phyloP scores from a whole-genome alignment of 495 filamentous ascomycete genomes.

The Penicillium antarcticum region DNA sequence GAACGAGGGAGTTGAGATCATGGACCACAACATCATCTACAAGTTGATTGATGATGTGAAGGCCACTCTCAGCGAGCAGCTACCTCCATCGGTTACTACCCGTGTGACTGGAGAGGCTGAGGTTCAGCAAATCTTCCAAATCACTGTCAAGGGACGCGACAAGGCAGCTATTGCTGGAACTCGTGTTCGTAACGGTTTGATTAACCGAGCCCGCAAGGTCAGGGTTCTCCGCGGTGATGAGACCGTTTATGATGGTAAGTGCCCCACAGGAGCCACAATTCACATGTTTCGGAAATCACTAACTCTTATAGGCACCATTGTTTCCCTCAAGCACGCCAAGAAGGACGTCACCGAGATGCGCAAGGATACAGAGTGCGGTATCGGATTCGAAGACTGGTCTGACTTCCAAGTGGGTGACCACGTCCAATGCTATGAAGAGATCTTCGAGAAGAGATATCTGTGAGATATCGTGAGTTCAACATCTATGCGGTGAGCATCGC shows the following conservation, averaged over 20 bases:
- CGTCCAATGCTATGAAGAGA: slow-evolving; percentile 82
- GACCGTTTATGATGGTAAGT: slow-evolving; percentile 76
- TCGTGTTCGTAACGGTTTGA: slow-evolving; percentile 76
- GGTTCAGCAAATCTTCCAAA: slow-evolving; percentile 75
- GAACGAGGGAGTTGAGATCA: slow-evolving; percentile 62
- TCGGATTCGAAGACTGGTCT: slow-evolving; percentile 77
- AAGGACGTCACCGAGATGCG: slow-evolving; percentile 84
- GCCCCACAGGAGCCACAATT: neutral
- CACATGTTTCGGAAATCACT: neutral
- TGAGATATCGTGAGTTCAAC: slow-evolving; percentile 12
- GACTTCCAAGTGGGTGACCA: slow-evolving; percentile 78
- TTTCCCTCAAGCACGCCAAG: slow-evolving; percentile 85
- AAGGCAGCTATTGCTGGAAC: slow-evolving; percentile 79
- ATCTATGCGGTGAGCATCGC: slow-evolving; percentile 1
- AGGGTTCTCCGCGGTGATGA: slow-evolving; percentile 67
- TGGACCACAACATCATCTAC: slow-evolving; percentile 93
- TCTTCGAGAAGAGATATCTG: slow-evolving; percentile 61
- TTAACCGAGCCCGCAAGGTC: slow-evolving; percentile 60
- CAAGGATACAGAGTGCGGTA: slow-evolving; percentile 90
- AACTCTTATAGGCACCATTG: slow-evolving; percentile 57
- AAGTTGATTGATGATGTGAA: slow-evolving; percentile 81
- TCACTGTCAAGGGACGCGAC: slow-evolving; percentile 67
- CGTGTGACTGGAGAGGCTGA: slow-evolving; percentile 87
- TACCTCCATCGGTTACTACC: slow-evolving; percentile 60
- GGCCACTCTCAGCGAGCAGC: slow-evolving; percentile 58